phyloP scores from a whole-genome alignment of 805 yeast genomes.

The Candida chauliodis region DNA sequence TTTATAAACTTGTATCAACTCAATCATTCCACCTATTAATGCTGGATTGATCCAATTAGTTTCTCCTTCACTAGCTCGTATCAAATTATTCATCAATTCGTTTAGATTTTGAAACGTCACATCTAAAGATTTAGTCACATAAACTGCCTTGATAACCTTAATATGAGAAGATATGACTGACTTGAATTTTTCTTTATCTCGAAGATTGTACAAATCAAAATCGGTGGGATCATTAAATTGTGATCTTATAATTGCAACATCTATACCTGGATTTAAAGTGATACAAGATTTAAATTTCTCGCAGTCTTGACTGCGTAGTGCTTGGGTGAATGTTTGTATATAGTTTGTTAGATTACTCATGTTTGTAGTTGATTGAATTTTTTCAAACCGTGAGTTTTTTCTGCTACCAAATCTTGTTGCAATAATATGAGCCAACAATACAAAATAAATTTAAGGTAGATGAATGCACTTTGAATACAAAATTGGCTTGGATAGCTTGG shows the following conservation, averaged over 20 bases:
- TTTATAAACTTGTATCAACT: slow-evolving; percentile 37
- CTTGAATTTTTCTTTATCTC: slow-evolving; percentile 30
- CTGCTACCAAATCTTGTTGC: too few species aligned
- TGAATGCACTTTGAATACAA: too few species aligned
- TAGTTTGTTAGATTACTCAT: slow-evolving; percentile 14
- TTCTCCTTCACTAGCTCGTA: slow-evolving; percentile 52
- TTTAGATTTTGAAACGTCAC: slow-evolving; percentile 31
- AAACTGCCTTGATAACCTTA: slow-evolving; percentile 32
- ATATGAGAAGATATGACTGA: slow-evolving; percentile 31
- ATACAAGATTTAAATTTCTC: slow-evolving; percentile 19
- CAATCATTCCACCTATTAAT: slow-evolving; percentile 37
- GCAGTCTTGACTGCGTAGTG: slow-evolving; percentile 18
- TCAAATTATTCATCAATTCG: slow-evolving; percentile 43
- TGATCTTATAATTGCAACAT: slow-evolving; percentile 29
- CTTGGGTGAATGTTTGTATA: slow-evolving; percentile 18
- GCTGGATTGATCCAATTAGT: slow-evolving; percentile 50
- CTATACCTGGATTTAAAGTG: slow-evolving; percentile 31
- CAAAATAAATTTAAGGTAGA: too few species aligned
- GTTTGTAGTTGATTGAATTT: too few species aligned
- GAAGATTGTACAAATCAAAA: slow-evolving; percentile 33
- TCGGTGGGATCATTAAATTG: slow-evolving; percentile 35
- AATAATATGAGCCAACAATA: too few species aligned
- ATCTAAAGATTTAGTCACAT: slow-evolving; percentile 29
- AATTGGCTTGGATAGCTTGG: too few species aligned
- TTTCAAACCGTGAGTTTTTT: too few species aligned